These are phyloP conservation scores for Ichthyophonus hoferi DNA, from an alignment of 208 protist genomes.

Conservation along the genomic window DNA sequence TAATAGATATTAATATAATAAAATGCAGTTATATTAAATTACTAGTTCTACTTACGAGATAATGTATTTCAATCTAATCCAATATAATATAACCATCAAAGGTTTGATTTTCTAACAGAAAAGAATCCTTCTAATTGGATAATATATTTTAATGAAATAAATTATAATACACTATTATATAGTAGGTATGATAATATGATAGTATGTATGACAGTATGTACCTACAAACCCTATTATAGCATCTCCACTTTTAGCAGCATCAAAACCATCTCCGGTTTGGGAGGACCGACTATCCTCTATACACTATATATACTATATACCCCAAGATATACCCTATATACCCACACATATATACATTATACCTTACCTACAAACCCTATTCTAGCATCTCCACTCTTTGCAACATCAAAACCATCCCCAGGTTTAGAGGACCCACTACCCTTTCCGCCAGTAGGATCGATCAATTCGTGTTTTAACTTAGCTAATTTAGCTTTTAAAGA, in stretches of 20 bases:
- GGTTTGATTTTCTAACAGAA: too few relatives aligned
- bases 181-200: too few relatives aligned
- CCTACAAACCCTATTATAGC: constrained; percentile 88
- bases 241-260: constrained; percentile 92
- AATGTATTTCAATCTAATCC: neutral
- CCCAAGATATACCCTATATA: neutral
- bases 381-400: constrained; percentile 89
- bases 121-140: too few relatives aligned
- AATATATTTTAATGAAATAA: too few relatives aligned
- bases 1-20: too few relatives aligned
- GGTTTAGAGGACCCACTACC: constrained; percentile 33
- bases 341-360: neutral
- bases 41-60: too few relatives aligned
- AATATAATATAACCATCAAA: neutral
- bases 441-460: constrained; percentile 51
- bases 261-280: constrained; percentile 92
- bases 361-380: constrained; percentile 81
- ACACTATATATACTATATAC: too few relatives aligned
- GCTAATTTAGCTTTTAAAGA: constrained; percentile 93
- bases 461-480: constrained; percentile 90
- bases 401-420: constrained; percentile 93
- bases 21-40: too few relatives aligned
- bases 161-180: too few relatives aligned
- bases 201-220: too few relatives aligned
- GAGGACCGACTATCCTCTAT: too few relatives aligned